A percentile compares a stretch with the other conserved stretches of the same genome.
These are phyloP conservation scores for Candida dajiaensis DNA, from an alignment of 805 yeast genomes.

Conservation along the genomic window DNA sequence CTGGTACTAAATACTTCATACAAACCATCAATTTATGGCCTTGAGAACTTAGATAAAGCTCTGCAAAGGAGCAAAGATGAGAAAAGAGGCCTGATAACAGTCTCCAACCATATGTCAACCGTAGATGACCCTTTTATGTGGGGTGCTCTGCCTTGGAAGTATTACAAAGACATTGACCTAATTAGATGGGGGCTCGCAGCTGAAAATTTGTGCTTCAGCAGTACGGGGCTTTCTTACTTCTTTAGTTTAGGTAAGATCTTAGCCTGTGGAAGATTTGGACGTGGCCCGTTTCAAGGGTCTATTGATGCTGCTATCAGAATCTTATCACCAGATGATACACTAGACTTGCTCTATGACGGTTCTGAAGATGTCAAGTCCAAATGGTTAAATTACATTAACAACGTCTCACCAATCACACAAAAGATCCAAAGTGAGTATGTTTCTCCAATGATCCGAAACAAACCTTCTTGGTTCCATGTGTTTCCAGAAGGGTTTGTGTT, in stretches of 20 bases:
- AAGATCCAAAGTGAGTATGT: slow-evolving; percentile 27
- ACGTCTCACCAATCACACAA: slow-evolving; percentile 4
- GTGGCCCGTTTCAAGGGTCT: slow-evolving; percentile 88
- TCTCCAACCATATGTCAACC: slow-evolving; percentile 89
- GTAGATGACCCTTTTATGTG: slow-evolving; percentile 91
- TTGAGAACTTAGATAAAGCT: slow-evolving; percentile 61
- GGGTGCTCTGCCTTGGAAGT: slow-evolving; percentile 76
- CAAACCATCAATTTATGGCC: slow-evolving; percentile 53
- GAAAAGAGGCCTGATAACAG: slow-evolving; percentile 71
- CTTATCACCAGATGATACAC: slow-evolving; percentile 68
- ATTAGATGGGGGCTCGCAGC: slow-evolving; percentile 97
- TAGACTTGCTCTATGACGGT: slow-evolving; percentile 35
- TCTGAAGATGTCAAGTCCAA: slow-evolving; percentile 7
- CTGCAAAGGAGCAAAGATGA: slow-evolving; percentile 56
- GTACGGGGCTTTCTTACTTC: slow-evolving; percentile 43
- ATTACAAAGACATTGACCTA: slow-evolving; percentile 53
- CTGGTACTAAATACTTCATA: slow-evolving; percentile 54
- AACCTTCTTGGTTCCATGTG: slow-evolving; percentile 86
- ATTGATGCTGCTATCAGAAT: slow-evolving; percentile 81
- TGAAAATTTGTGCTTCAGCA: slow-evolving; percentile 77
- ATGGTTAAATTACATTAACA: slow-evolving; percentile 13
- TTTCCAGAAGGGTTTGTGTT: slow-evolving; percentile 95
- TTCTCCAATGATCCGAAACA: slow-evolving; percentile 54
- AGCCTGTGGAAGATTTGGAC: slow-evolving; percentile 82
- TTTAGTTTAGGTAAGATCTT: slow-evolving; percentile 88